phyloP scores from a whole-genome alignment of 2,329 filamentous ascomycete species.

The Pseudocercospora cruenta region DNA sequence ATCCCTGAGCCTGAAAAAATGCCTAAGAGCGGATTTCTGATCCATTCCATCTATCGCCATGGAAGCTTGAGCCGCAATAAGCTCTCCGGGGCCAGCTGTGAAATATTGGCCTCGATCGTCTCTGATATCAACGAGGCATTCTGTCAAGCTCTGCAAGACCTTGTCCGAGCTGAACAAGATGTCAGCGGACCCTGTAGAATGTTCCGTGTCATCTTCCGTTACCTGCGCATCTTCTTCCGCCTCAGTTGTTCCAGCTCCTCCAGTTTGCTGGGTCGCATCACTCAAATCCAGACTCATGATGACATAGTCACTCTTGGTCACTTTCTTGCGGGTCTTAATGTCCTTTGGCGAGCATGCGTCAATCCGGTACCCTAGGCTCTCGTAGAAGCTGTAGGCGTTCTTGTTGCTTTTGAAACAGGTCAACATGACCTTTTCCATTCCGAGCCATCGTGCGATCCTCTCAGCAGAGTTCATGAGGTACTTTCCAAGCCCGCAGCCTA shows the following conservation, averaged over 20 bases:
- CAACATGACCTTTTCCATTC: conserved; percentile 71
- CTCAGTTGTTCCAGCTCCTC: neutral
- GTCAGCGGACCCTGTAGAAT: neutral
- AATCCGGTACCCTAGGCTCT: conserved; percentile 58
- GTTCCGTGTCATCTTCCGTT: neutral
- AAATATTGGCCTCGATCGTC: no score
- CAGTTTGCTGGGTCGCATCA: no score
- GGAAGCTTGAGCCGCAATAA: no score
- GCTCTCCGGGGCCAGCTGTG: no score
- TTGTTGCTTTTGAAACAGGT: conserved; percentile 70
- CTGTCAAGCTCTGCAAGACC: neutral
- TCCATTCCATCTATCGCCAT: neutral
- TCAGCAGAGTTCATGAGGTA: conserved; percentile 63
- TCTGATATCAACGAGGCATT: neutral
- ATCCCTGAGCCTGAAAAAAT: neutral
- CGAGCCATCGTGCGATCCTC: conserved; percentile 57
- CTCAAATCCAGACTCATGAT: conserved; percentile 54
- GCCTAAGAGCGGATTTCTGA: neutral
- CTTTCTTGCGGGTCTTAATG: conserved; percentile 52
- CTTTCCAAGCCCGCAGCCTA: conserved; percentile 65
- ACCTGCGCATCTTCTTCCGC: neutral
- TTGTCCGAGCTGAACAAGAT: neutral
- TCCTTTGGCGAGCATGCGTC: conserved; percentile 59
- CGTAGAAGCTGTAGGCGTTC: conserved; percentile 63
- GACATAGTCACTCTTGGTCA: conserved; percentile 55